A percentile compares a stretch with the other conserved stretches of the same genome.
phyloP scores from a whole-genome alignment of 2,329 filamentous ascomycete genomes.

The Whalleya microplaca region DNA sequence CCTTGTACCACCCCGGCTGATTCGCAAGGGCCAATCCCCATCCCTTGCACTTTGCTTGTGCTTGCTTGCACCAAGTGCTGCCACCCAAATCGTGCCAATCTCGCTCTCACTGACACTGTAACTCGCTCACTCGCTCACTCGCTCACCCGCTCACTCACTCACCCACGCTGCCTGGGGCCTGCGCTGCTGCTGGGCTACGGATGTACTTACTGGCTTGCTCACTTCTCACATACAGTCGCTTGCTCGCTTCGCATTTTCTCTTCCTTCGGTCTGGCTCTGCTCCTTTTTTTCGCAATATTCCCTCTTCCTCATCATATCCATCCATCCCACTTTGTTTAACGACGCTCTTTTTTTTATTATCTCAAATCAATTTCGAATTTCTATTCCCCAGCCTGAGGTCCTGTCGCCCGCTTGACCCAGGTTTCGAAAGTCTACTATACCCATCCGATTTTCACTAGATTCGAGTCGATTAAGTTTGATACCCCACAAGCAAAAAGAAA shows the following conservation, averaged over 20 bases:
- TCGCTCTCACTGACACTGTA: slow-evolving; percentile 1
- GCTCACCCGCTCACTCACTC: slow-evolving; percentile 11
- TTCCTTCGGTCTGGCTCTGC: neutral
- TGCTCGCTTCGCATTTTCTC: neutral
- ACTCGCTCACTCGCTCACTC: neutral
- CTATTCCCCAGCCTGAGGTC: too few species aligned
- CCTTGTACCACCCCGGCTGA: slow-evolving; percentile 25
- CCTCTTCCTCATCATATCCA: neutral
- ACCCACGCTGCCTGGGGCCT: too few species aligned
- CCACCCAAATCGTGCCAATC: slow-evolving; percentile 26
- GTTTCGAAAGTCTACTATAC: neutral
- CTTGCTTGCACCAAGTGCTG: slow-evolving; percentile 10
- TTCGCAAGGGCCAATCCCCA: slow-evolving; percentile 27
- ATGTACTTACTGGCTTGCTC: neutral
- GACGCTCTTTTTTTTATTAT: neutral
- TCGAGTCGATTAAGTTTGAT: neutral
- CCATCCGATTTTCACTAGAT: neutral
- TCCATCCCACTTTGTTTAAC: neutral
- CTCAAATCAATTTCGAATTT: neutral
- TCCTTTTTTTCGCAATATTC: neutral
- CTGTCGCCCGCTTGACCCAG: neutral
- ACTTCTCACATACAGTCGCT: neutral
- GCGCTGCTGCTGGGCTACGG: too few species aligned
- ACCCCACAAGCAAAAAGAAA: neutral
- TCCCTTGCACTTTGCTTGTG: slow-evolving; percentile 14